Evolutionary conservation across 306 rosid species (phyloP), one percentile per base, ranked within the genome.

Genomic region (Vigna trinervia): DNA sequence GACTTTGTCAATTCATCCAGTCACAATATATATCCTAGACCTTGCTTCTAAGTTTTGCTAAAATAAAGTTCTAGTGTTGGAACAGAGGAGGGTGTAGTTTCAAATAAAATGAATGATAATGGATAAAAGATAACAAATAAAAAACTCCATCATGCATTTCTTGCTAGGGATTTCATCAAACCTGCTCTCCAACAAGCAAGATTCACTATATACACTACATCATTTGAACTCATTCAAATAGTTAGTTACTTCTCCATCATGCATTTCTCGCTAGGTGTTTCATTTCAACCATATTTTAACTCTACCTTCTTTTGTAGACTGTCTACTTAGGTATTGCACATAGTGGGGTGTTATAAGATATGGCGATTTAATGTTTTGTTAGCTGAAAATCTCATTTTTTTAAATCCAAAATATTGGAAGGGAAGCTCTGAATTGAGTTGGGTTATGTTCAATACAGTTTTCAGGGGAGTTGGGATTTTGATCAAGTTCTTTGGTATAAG

Each of bases 361-460:
- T 47, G 64, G 56, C 19, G 8, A 60, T 78, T 26, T 58, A 58
- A 58, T 26, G 52, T 11, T 23, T 69, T 7, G 59, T 34, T 34
- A 4, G 10, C 13, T 69, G 7, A 13, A 58, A 57, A 68, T 34
- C 71, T 54, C 6, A 10, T 5, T 67, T 51, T n/a, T 19, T n/a
- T 8, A 62, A 65, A 65, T 39, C 14, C 32, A 28, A 50, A 54
- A 28, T 63, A 63, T 41, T 51, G 17, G 15, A n/a, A 41, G 38
- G 47, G 69, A 56, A 56, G 1, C 3, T 23, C 41, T 60, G 66
- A 45, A 8, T 39, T 39, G 11, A 13, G 23, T 8, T 20, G 39
- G 45, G 36, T 46, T 78, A 60, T 68, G 69, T 68, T 46, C 22
- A 34, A 34, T 2, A 22, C 8, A 11, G 4, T 20, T 13, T 11